Conservation (phyloP, 768 basidiomycete genomes). For the Macrolepiota albuminosa region DNA sequence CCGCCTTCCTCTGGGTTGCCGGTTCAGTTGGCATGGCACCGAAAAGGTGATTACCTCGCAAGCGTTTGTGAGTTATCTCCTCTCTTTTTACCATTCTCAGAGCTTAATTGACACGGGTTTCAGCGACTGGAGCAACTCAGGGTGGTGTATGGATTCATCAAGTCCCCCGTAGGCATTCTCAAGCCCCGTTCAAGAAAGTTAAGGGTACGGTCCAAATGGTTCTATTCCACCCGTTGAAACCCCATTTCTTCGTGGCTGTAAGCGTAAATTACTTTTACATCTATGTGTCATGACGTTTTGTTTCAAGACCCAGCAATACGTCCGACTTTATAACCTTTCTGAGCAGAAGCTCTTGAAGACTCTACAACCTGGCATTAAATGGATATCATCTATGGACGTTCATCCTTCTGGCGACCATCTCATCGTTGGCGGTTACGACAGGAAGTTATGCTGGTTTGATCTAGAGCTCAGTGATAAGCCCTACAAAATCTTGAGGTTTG, state of each 20-base stretch:
- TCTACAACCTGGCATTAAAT: slow-evolving; percentile 89
- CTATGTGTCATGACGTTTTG: slow-evolving; percentile 10
- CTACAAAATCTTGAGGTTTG: slow-evolving; percentile 90
- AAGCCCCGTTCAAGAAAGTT: slow-evolving; percentile 96
- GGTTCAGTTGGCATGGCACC: slow-evolving; percentile 88
- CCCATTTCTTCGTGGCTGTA: slow-evolving; percentile 97
- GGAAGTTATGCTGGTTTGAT: slow-evolving; percentile 98
- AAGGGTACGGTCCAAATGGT: slow-evolving; percentile 89
- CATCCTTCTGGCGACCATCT: slow-evolving; percentile 96
- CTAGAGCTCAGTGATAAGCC: slow-evolving; percentile 94
- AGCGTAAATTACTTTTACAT: slow-evolving; percentile 25
- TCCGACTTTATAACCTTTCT: slow-evolving; percentile 90
- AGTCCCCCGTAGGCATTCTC: slow-evolving; percentile 87
- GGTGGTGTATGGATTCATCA: slow-evolving; percentile 96
- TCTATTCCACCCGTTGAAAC: slow-evolving; percentile 90
- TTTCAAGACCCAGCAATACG: slow-evolving; percentile 88
- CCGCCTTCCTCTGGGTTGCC: slow-evolving; percentile 65
- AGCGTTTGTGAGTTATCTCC: slow-evolving; percentile 74
- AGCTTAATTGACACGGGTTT: slow-evolving; percentile 10
- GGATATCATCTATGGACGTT: slow-evolving; percentile 97
- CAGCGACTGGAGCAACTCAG: slow-evolving; percentile 65
- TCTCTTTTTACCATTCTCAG: slow-evolving; percentile 3
- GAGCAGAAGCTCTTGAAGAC: slow-evolving; percentile 94
- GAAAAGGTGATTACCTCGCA: slow-evolving; percentile 91
- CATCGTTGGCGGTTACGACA: slow-evolving; percentile 96